phyloP scores from a whole-genome alignment of 2,329 filamentous ascomycete species.

The Incumbomyces delicatus region DNA sequence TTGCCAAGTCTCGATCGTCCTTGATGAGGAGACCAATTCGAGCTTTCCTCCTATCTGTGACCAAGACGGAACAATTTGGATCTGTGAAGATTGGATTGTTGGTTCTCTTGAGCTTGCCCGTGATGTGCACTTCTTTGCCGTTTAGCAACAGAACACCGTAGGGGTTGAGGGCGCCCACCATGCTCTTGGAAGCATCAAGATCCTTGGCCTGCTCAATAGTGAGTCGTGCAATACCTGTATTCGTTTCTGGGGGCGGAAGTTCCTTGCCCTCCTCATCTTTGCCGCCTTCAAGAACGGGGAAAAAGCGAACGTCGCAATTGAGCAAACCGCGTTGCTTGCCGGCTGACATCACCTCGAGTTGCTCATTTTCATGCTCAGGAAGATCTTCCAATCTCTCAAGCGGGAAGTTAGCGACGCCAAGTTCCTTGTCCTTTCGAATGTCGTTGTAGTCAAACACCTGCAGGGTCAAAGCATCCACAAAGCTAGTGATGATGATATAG shows the following conservation, averaged over 20 bases:
- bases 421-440: slow-evolving; percentile 89
- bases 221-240: slow-evolving; percentile 88
- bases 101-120: slow-evolving; percentile 88
- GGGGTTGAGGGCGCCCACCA: slow-evolving; percentile 83
- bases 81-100: slow-evolving; percentile 97
- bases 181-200: slow-evolving; percentile 80
- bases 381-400: slow-evolving; percentile 73
- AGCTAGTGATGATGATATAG: slow-evolving; percentile 86
- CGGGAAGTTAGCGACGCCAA: slow-evolving; percentile 75
- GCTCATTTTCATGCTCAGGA: slow-evolving; percentile 70
- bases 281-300: slow-evolving; percentile 71
- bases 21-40: slow-evolving; percentile 89
- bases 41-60: slow-evolving; percentile 84
- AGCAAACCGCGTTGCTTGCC: slow-evolving; percentile 76
- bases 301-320: slow-evolving; percentile 80
- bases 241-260: slow-evolving; percentile 75
- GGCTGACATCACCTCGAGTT: slow-evolving; percentile 71
- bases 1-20: slow-evolving; percentile 77
- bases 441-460: slow-evolving; percentile 90
- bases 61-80: slow-evolving; percentile 83
- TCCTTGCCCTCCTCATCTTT: slow-evolving; percentile 66
- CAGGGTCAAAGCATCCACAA: slow-evolving; percentile 78
- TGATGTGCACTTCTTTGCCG: slow-evolving; percentile 78
- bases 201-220: slow-evolving; percentile 95
- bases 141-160: slow-evolving; percentile 85